Percentiles rank a stretch among this genome's conserved stretches.
Conservation (phyloP, 192 early-diverging fungal genomes). For the Coemansia sp. region DNA sequence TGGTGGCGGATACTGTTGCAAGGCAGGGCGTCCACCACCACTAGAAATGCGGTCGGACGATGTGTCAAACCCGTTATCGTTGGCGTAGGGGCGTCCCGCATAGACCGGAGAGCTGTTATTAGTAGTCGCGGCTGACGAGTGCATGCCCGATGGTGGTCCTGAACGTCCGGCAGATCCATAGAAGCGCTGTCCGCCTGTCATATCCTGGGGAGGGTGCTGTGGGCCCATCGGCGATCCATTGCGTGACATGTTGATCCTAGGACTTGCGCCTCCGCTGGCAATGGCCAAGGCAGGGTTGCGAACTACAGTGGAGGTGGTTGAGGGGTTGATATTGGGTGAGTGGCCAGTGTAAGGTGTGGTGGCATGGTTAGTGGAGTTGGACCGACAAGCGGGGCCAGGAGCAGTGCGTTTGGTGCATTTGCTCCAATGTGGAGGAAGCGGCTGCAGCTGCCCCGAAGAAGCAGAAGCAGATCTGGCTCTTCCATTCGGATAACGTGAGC, state of each 20-base stretch:
- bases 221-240: constrained; percentile 23
- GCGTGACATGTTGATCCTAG: constrained; percentile 1
- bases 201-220: constrained; percentile 15
- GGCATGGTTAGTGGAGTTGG: constrained; percentile 10
- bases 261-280: background rate
- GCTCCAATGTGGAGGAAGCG: constrained; percentile 31
- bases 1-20: constrained; percentile 12
- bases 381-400: background rate
- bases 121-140: constrained; percentile 9
- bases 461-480: background rate
- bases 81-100: constrained; percentile 16
- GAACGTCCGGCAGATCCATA: constrained; percentile 3
- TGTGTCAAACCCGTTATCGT: constrained; percentile 48
- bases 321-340: background rate
- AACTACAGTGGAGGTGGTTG: constrained; percentile 25
- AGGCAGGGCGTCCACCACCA: background rate
- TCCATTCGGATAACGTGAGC: background rate
- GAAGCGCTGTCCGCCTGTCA: constrained; percentile 15
- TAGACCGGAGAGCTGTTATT: constrained; percentile 27
- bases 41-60: constrained; percentile 32
- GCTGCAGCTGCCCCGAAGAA: constrained; percentile 7
- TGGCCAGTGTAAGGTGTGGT: constrained; percentile 6
- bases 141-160: background rate
- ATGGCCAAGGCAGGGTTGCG: constrained; percentile 17
- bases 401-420: constrained; percentile 10